phyloP scores from a whole-genome alignment of 2,329 filamentous ascomycete species.

The Epichloe sylvatica region DNA sequence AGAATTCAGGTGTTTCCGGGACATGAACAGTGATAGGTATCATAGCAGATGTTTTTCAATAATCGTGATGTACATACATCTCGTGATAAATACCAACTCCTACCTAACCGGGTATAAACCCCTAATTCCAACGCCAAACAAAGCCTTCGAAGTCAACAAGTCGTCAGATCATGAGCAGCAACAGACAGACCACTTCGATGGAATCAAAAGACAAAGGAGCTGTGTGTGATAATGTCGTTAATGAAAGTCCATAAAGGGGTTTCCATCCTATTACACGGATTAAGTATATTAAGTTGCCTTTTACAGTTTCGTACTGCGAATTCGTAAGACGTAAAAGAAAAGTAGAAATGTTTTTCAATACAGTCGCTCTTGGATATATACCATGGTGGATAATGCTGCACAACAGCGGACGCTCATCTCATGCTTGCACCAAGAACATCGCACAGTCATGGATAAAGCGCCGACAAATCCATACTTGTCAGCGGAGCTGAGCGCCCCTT shows the following conservation, averaged over 20 bases:
- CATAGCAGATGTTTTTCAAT: too few relatives aligned
- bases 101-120: not conserved
- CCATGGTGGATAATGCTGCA: conserved; percentile 51
- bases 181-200: too few relatives aligned
- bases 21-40: too few relatives aligned
- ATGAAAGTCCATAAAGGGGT: too few relatives aligned
- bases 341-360: conserved; percentile 21
- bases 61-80: too few relatives aligned
- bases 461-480: conserved; percentile 38
- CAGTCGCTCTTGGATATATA: conserved; percentile 51
- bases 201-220: too few relatives aligned
- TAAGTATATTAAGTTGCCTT: not conserved
- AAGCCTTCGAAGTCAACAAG: not conserved
- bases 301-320: not conserved
- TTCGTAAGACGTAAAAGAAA: not conserved
- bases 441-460: conserved; percentile 45
- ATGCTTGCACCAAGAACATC: conserved; percentile 60
- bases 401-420: conserved; percentile 57
- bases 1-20: too few relatives aligned
- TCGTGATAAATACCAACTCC: too few relatives aligned
- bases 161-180: too few relatives aligned
- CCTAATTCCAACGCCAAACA: not conserved
- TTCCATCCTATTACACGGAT: too few relatives aligned
- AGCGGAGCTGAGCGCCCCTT: conserved; percentile 36
- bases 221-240: too few relatives aligned